A percentile compares a stretch with the other conserved stretches of the same genome.
These are phyloP conservation scores for Lichtheimia hyalospora DNA, from an alignment of 371 early-diverging fungal genomes.

Conservation along the genomic window DNA sequence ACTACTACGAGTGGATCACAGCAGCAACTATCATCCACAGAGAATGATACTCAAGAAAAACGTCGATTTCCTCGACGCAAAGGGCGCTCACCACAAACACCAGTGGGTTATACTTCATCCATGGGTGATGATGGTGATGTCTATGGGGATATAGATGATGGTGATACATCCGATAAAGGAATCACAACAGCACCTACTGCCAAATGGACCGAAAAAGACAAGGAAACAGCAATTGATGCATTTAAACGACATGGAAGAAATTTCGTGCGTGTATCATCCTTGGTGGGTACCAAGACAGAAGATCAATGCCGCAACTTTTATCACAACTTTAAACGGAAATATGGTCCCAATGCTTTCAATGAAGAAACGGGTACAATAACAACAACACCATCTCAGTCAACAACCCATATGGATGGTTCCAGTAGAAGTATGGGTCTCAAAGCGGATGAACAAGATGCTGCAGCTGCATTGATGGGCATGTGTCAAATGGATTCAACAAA, in stretches of 20 bases:
- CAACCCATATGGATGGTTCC: no score
- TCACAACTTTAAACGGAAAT: conserved; percentile 72
- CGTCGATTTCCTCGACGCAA: conserved; percentile 21
- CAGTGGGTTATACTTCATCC: background rate
- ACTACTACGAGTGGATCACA: background rate
- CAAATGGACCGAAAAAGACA: conserved; percentile 77
- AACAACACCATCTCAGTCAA: background rate
- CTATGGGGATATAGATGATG: conserved; percentile 14
- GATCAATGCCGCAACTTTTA: conserved; percentile 83
- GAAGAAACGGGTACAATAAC: conserved; percentile 36
- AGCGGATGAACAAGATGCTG: conserved; percentile 56
- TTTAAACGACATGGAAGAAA: conserved; percentile 74
- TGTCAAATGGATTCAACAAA: conserved; percentile 39
- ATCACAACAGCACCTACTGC: conserved; percentile 33
- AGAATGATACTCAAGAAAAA: conserved; percentile 11
- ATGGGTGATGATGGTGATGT: background rate
- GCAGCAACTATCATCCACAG: background rate
- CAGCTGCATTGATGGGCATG: conserved; percentile 51
- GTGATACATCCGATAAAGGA: conserved; percentile 31
- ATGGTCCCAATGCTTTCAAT: conserved; percentile 62
- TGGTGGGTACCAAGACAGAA: conserved; percentile 78
- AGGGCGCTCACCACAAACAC: conserved; percentile 29
- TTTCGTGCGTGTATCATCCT: conserved; percentile 67
- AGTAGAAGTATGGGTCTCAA: conserved; percentile 28
- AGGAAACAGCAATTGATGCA: conserved; percentile 71